phyloP scores from a whole-genome alignment of 805 yeast genomes.

The Clavispora fructus region DNA sequence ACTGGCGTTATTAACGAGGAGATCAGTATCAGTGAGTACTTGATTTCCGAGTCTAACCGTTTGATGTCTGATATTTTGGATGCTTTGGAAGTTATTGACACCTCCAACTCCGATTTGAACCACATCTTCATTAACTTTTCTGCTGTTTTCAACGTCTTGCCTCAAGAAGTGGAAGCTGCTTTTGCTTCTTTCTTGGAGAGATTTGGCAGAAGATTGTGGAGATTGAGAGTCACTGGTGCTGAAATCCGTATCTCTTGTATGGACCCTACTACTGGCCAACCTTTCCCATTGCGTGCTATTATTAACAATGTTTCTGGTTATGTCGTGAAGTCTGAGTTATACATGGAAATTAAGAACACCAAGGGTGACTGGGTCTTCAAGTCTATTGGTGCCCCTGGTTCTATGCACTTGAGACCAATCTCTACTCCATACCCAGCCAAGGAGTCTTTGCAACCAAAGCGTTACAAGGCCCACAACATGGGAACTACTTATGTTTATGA shows the following conservation, averaged over 20 bases:
- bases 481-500: slow-evolving; percentile 98
- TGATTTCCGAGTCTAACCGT: slow-evolving; percentile 94
- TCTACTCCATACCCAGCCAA: slow-evolving; percentile 96
- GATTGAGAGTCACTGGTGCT: slow-evolving; percentile 94
- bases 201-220: slow-evolving; percentile 94
- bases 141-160: slow-evolving; percentile 89
- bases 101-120: slow-evolving; percentile 91
- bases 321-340: slow-evolving; percentile 91
- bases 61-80: slow-evolving; percentile 94
- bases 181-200: slow-evolving; percentile 97
- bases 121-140: slow-evolving; percentile 97
- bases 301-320: slow-evolving; percentile 96
- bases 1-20: slow-evolving; percentile 94
- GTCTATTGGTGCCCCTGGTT: slow-evolving; percentile 90
- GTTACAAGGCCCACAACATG: slow-evolving; percentile 96
- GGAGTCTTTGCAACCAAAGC: slow-evolving; percentile 96
- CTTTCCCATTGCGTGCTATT: slow-evolving; percentile 94
- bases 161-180: slow-evolving; percentile 95
- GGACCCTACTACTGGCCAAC: slow-evolving; percentile 79
- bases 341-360: slow-evolving; percentile 87
- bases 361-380: slow-evolving; percentile 97
- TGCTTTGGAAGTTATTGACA: slow-evolving; percentile 89
- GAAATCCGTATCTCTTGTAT: slow-evolving; percentile 95
- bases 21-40: slow-evolving; percentile 85
- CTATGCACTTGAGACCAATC: slow-evolving; percentile 95